phyloP scores from a whole-genome alignment of 495 filamentous ascomycete species.

The Aspergillus leporis region DNA sequence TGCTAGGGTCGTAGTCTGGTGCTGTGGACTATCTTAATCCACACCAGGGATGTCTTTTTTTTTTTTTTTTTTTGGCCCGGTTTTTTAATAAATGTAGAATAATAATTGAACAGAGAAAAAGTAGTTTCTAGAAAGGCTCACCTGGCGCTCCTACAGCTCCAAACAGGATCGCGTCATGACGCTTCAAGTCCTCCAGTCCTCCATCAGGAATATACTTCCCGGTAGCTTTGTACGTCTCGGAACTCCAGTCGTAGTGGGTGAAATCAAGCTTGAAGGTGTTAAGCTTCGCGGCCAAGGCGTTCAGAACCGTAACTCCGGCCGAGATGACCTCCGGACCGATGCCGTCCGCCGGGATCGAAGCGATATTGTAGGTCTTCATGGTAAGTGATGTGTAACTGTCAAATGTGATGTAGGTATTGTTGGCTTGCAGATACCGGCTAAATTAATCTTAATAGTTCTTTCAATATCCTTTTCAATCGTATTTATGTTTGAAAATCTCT shows the following conservation, averaged over 20 bases:
- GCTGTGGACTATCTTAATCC: no score
- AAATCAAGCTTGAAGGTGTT: constrained; percentile 51
- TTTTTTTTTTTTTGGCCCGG: background rate
- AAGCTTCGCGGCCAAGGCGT: constrained; percentile 43
- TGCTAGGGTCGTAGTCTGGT: no score
- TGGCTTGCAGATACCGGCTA: background rate
- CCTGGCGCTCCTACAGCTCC: constrained; percentile 57
- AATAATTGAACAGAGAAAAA: no score
- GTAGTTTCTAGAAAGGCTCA: no score
- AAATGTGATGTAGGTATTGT: background rate
- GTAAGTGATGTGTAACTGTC: background rate
- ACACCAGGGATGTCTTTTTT: background rate
- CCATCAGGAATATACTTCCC: constrained; percentile 57
- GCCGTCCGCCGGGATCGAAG: constrained; percentile 54
- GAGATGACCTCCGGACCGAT: constrained; percentile 56
- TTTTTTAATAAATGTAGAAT: background rate
- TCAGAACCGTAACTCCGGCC: constrained; percentile 47
- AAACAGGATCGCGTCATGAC: constrained; percentile 57
- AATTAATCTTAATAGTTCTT: background rate
- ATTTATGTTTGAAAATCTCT: background rate
- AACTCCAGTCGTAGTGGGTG: constrained; percentile 53
- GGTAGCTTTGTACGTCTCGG: constrained; percentile 51
- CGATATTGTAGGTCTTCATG: constrained; percentile 47
- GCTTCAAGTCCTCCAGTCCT: constrained; percentile 51
- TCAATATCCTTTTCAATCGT: background rate